A percentile compares a stretch with the other conserved stretches of the same genome.
These are phyloP conservation scores for Dissophora ornata DNA, from an alignment of 192 early-diverging fungal species.

Conservation along the genomic window DNA sequence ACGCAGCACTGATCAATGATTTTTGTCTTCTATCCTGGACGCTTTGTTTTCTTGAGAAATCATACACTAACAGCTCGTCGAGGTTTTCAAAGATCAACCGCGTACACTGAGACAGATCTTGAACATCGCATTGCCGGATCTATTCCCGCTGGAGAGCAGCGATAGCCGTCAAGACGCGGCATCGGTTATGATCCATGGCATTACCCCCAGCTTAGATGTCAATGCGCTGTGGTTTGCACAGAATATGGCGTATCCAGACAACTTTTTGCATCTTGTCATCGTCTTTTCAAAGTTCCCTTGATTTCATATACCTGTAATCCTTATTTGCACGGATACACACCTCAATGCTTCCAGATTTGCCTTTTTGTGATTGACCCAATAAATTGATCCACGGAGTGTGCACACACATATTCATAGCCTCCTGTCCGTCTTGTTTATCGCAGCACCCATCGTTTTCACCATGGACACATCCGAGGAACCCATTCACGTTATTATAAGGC, in stretches of 20 bases:
- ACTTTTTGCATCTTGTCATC: conserved; percentile 84
- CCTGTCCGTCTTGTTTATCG: not conserved
- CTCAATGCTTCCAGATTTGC: too few relatives aligned
- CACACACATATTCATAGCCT: not conserved
- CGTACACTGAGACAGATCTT: conserved; percentile 60
- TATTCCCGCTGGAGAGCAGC: conserved; percentile 33
- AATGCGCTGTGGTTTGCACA: conserved; percentile 77
- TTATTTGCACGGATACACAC: too few relatives aligned
- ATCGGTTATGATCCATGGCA: conserved; percentile 74
- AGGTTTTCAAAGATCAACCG: conserved; percentile 35
- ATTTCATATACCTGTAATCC: too few relatives aligned
- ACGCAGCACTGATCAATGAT: too few relatives aligned
- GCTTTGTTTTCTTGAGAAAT: too few relatives aligned
- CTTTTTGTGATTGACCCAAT: too few relatives aligned
- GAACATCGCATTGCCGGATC: conserved; percentile 56
- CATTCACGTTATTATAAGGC: conserved; percentile 64
- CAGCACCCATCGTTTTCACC: not conserved
- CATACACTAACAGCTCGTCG: too few relatives aligned
- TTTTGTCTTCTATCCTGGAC: too few relatives aligned
- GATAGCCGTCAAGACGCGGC: conserved; percentile 32
- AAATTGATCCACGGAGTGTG: too few relatives aligned
- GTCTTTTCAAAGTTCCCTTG: too few relatives aligned
- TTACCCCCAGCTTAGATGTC: conserved; percentile 68
- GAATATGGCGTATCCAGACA: conserved; percentile 80
- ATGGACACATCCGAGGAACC: conserved; percentile 54